These are phyloP conservation scores for Penicillium paneum DNA, from an alignment of 2,329 filamentous ascomycete species.

Conservation along the genomic window DNA sequence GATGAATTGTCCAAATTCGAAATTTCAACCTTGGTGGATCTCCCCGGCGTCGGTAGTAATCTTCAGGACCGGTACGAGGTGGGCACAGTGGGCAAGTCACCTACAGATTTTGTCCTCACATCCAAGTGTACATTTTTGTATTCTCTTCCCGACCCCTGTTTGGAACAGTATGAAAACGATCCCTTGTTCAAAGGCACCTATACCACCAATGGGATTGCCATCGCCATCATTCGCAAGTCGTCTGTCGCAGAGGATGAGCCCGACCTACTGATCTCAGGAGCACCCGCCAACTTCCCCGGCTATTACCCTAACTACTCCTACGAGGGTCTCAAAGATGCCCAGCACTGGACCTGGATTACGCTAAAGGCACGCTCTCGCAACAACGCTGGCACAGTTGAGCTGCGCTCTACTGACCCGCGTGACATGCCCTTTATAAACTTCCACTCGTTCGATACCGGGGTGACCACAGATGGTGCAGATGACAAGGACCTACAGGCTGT, in stretches of 20 bases:
- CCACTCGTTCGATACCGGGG: conserved; percentile 51
- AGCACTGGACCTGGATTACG: conserved; percentile 48
- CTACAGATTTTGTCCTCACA: conserved; percentile 33
- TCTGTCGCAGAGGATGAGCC: conserved; percentile 45
- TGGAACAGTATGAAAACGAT: conserved; percentile 44
- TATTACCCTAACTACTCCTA: conserved; percentile 48
- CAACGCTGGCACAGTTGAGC: conserved; percentile 57
- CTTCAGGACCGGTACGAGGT: conserved; percentile 62
- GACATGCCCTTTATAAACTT: conserved; percentile 62
- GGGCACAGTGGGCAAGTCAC: conserved; percentile 47
- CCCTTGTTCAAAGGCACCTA: conserved; percentile 42
- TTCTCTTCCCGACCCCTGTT: conserved; percentile 39
- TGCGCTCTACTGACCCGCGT: conserved; percentile 59
- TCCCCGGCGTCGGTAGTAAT: conserved; percentile 60
- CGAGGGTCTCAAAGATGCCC: conserved; percentile 37
- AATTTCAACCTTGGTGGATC: conserved; percentile 53
- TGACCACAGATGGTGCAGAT: conserved; percentile 36
- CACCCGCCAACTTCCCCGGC: conserved; percentile 54
- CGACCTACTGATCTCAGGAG: conserved; percentile 56
- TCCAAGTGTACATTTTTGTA: conserved; percentile 31
- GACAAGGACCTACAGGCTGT: conserved; percentile 55
- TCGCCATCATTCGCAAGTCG: conserved; percentile 43
- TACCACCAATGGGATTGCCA: conserved; percentile 53
- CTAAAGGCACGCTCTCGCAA: conserved; percentile 63
- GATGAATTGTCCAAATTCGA: conserved; percentile 50